phyloP scores from a whole-genome alignment of 2,329 filamentous ascomycete genomes.

The Epichloe glyceriae region DNA sequence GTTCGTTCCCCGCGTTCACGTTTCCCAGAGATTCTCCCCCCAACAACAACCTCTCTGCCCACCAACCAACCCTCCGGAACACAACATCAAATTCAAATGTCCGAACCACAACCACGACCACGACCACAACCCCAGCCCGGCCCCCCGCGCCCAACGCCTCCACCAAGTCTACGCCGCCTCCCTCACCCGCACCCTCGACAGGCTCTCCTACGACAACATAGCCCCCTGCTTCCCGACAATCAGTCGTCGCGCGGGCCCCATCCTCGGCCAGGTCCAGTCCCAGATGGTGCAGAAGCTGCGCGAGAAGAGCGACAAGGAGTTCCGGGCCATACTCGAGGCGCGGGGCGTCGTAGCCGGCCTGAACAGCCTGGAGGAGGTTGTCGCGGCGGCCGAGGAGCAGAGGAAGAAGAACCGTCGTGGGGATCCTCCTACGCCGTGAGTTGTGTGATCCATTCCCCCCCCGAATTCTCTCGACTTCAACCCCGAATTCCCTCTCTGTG shows the following conservation, averaged over 20 bases:
- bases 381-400: conserved; percentile 19
- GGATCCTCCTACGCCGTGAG: too few relatives aligned
- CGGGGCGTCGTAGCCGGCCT: conserved; percentile 42
- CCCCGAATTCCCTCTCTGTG: too few relatives aligned
- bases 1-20: too few relatives aligned
- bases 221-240: conserved; percentile 49
- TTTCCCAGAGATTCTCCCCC: too few relatives aligned
- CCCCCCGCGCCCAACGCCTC: conserved; percentile 42
- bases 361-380: conserved; percentile 45
- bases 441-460: too few relatives aligned
- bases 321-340: conserved; percentile 38
- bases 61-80: background rate
- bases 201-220: conserved; percentile 44
- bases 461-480: too few relatives aligned
- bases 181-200: conserved; percentile 39
- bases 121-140: conserved; percentile 30
- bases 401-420: background rate
- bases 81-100: background rate
- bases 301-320: conserved; percentile 44
- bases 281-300: conserved; percentile 45
- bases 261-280: conserved; percentile 40
- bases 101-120: background rate
- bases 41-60: background rate
- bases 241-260: conserved; percentile 34
- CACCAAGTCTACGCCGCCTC: conserved; percentile 39